phyloP scores from a whole-genome alignment of 345 rosid genomes.

The Eucalyptus polybractea region DNA sequence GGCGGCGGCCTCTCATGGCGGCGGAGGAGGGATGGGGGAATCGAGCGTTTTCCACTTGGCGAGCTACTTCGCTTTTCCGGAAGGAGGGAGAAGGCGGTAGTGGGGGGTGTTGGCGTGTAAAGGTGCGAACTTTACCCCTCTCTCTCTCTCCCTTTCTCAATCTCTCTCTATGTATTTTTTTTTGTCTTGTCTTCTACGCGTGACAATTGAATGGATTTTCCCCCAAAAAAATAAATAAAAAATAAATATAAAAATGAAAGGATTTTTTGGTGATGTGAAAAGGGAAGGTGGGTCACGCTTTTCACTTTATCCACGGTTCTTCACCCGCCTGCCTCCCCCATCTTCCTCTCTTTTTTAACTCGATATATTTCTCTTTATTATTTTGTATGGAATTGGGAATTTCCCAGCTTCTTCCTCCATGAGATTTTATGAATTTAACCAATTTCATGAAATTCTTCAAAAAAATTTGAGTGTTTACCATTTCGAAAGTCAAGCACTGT shows the following conservation, averaged over 20 bases:
- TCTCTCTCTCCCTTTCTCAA: not conserved
- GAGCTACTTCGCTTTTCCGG: not conserved
- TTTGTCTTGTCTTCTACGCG: not conserved
- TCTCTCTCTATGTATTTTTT: not conserved
- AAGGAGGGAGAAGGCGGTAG: not conserved
- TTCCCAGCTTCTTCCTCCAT: not conserved
- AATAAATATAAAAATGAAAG: no score
- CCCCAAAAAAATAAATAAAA: no score
- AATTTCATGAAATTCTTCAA: not conserved
- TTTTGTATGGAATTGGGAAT: not conserved
- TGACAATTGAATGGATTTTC: not conserved
- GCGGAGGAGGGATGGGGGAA: not conserved
- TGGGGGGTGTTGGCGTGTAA: not conserved
- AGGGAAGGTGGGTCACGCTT: not conserved
- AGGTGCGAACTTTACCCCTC: not conserved
- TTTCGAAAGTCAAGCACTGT: rapidly evolving
- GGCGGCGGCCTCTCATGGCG: no score
- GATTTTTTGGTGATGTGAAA: not conserved
- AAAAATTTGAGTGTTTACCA: rapidly evolving
- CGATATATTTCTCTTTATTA: not conserved
- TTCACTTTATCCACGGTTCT: not conserved
- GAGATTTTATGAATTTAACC: not conserved
- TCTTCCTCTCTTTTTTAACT: not conserved
- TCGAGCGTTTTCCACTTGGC: not conserved
- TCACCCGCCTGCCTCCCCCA: not conserved